phyloP scores from a whole-genome alignment of 2,329 filamentous ascomycete species.

The Fusarium fracticaudum region DNA sequence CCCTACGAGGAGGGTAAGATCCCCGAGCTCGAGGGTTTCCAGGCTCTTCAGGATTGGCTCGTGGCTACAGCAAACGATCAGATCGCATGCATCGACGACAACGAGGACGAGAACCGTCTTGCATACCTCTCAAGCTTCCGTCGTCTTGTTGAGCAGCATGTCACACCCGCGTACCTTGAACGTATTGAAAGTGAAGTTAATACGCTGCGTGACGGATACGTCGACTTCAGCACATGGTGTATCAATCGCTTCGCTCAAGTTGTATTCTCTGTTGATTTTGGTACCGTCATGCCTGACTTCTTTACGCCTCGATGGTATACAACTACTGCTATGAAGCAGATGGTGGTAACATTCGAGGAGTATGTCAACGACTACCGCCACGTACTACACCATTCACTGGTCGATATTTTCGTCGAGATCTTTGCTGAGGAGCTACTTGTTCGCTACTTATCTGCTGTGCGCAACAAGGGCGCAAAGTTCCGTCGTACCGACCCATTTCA shows the following conservation, averaged over 20 bases:
- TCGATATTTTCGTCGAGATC: constrained; percentile 93
- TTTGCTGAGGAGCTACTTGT: constrained; percentile 91
- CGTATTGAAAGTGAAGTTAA: constrained; percentile 78
- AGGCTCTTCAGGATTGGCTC: constrained; percentile 93
- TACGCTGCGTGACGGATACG: constrained; percentile 85
- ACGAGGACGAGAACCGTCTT: constrained; percentile 76
- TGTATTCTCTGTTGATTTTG: constrained; percentile 92
- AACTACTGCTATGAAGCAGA: constrained; percentile 87
- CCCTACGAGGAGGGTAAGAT: constrained; percentile 71
- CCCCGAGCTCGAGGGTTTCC: constrained; percentile 71
- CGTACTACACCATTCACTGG: constrained; percentile 85
- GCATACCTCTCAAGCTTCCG: constrained; percentile 90
- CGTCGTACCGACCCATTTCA: constrained; percentile 85
- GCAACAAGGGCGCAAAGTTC: constrained; percentile 92
- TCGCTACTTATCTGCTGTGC: constrained; percentile 83
- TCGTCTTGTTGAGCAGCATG: constrained; percentile 81
- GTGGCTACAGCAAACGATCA: constrained; percentile 98
- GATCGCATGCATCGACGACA: constrained; percentile 97
- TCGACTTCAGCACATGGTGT: constrained; percentile 94
- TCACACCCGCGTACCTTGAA: constrained; percentile 82
- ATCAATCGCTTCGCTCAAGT: constrained; percentile 86
- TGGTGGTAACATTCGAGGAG: constrained; percentile 94
- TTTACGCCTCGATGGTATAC: constrained; percentile 93
- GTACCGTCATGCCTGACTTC: constrained; percentile 82
- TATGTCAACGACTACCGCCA: constrained; percentile 89